Conservation (phyloP, 345 rosid species). For the Punica granatum region DNA sequence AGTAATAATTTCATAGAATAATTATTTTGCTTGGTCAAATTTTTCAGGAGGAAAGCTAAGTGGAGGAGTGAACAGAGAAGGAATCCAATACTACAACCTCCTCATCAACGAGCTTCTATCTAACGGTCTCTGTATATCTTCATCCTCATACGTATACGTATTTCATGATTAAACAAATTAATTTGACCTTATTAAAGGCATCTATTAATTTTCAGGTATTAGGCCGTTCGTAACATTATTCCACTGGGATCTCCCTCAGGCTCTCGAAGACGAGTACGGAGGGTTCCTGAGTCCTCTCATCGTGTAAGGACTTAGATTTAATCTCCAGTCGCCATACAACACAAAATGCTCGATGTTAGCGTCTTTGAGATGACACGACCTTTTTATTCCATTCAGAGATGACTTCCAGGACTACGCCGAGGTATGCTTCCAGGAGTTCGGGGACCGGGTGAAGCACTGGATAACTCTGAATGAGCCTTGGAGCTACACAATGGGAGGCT, state of each 20-base stretch:
- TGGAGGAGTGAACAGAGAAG: constrained; percentile 40
- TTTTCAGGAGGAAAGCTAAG: constrained; percentile 33
- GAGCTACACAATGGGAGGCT: constrained; percentile 13
- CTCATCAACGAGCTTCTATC: constrained; percentile 42
- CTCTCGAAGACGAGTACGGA: constrained; percentile 31
- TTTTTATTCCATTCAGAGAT: constrained; percentile 17
- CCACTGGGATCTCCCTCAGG: constrained; percentile 36
- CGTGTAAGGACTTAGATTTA: not conserved
- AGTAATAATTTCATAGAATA: too few relatives aligned
- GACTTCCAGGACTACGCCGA: constrained; percentile 29
- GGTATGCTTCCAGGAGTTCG: constrained; percentile 28
- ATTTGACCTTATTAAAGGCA: too few relatives aligned
- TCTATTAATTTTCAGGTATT: constrained; percentile 19
- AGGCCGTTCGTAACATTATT: constrained; percentile 31
- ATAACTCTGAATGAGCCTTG: constrained; percentile 39
- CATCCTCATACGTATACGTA: not conserved
- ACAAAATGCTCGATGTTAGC: too few relatives aligned
- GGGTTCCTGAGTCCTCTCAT: constrained; percentile 25
- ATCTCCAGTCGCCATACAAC: too few relatives aligned
- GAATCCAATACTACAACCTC: constrained; percentile 38
- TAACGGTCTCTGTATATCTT: constrained; percentile 19
- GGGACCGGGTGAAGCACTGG: constrained; percentile 41
- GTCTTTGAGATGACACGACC: too few relatives aligned
- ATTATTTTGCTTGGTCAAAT: too few relatives aligned
- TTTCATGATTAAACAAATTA: not conserved